phyloP scores from a whole-genome alignment of 345 rosid genomes.

The Linum lewisii region DNA sequence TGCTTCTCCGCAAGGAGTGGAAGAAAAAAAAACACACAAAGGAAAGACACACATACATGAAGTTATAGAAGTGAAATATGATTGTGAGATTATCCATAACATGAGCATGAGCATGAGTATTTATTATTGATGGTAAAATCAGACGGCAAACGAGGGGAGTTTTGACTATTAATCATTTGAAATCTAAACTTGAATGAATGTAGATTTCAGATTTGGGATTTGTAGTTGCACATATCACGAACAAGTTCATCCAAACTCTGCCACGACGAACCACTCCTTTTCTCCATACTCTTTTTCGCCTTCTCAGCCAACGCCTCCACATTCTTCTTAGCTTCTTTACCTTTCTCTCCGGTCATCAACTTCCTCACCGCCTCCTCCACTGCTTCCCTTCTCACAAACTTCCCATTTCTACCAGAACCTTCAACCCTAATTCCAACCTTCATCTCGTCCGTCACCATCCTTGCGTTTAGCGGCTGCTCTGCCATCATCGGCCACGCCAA shows the following conservation, averaged over 20 bases:
- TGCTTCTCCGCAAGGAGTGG: too few species aligned
- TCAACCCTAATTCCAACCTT: slow-evolving; percentile 49
- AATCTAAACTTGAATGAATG: too few species aligned
- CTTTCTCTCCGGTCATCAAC: slow-evolving; percentile 51
- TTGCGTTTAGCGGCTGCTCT: slow-evolving; percentile 61
- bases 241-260: slow-evolving; percentile 33
- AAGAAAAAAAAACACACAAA: too few species aligned
- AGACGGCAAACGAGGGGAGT: too few species aligned
- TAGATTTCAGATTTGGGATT: too few species aligned
- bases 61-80: too few species aligned
- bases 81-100: too few species aligned
- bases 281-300: slow-evolving; percentile 45
- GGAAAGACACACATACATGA: too few species aligned
- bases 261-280: slow-evolving; percentile 56
- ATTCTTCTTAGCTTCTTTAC: slow-evolving; percentile 4
- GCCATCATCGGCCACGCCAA: slow-evolving; percentile 80
- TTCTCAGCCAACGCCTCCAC: slow-evolving; percentile 10
- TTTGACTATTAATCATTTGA: too few species aligned
- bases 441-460: slow-evolving; percentile 53
- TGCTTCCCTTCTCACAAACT: slow-evolving; percentile 32
- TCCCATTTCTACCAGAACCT: slow-evolving; percentile 11
- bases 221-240: neutral
- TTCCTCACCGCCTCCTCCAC: slow-evolving; percentile 39
- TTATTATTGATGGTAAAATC: too few species aligned
- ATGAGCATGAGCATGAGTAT: too few species aligned